These are phyloP conservation scores for Ilex paraguariensis DNA, from an alignment of 305 asterid genomes.

Conservation along the genomic window DNA sequence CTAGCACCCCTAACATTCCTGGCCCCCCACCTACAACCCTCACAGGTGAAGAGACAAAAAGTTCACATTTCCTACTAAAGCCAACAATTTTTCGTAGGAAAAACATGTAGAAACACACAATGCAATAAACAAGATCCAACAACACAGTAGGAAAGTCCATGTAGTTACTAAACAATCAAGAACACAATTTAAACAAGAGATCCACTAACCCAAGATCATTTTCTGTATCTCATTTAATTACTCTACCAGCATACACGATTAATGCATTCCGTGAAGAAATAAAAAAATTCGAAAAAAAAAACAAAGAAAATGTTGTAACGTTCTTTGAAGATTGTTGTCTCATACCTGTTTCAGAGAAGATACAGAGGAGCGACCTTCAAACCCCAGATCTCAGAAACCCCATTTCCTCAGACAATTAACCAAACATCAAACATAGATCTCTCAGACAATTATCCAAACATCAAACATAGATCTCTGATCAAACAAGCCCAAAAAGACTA, in stretches of 20 bases:
- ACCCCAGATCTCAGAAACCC: conserved; percentile 60
- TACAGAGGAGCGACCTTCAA: conserved; percentile 28
- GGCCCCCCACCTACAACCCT: too few species aligned
- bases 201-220: conserved; percentile 14
- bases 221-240: conserved; percentile 18
- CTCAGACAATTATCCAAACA: conserved; percentile 2
- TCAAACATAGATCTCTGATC: conserved; percentile 46
- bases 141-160: background rate
- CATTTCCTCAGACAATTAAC: conserved; percentile 18
- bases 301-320: conserved; percentile 3
- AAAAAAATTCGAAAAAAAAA: too few species aligned
- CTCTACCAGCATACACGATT: conserved; percentile 2
- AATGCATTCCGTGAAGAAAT: conserved; percentile 1
- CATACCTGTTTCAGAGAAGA: conserved; percentile 39
- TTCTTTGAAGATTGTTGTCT: too few species aligned
- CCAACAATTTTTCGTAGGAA: background rate
- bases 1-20: background rate
- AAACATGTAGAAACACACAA: background rate
- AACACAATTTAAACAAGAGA: conserved; percentile 26
- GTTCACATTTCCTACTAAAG: too few species aligned
- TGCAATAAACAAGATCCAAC: conserved; percentile 4
- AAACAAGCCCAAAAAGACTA: conserved; percentile 17
- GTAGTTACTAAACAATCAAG: conserved; percentile 23
- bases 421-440: too few species aligned
- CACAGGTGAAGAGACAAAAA: too few species aligned